These are phyloP conservation scores for Fraxinus cuspidata DNA, from an alignment of 257 asterid species.

Conservation along the genomic window DNA sequence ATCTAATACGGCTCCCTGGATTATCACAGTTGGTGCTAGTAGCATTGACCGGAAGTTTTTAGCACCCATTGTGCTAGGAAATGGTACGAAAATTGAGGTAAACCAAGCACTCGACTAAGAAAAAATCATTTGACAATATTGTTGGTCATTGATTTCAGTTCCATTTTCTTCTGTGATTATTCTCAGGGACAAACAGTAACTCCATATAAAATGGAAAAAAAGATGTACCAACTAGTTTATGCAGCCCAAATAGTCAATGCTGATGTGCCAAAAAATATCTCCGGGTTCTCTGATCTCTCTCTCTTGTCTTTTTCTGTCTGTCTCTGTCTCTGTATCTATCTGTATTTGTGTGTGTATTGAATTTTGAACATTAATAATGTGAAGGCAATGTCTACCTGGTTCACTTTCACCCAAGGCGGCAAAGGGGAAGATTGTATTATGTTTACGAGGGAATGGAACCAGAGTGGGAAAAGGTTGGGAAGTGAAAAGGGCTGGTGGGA, in stretches of 20 bases:
- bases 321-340: neutral
- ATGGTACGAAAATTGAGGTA: conserved; percentile 58
- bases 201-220: conserved; percentile 54
- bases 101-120: neutral
- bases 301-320: neutral
- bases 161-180: neutral
- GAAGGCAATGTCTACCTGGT: conserved; percentile 83
- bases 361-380: conserved; percentile 6
- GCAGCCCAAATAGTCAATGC: conserved; percentile 62
- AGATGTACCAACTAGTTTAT: conserved; percentile 62
- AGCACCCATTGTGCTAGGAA: conserved; percentile 65
- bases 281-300: conserved; percentile 42
- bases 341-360: neutral
- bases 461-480: conserved; percentile 80
- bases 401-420: conserved; percentile 64
- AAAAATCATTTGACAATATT: neutral
- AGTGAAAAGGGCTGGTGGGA: conserved; percentile 85
- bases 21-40: conserved; percentile 89
- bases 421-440: conserved; percentile 74
- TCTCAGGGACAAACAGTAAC: conserved; percentile 80
- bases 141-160: neutral
- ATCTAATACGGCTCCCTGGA: conserved; percentile 87
- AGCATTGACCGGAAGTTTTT: conserved; percentile 69
- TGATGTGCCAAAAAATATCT: conserved; percentile 42
- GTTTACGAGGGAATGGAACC: conserved; percentile 73